Conservation (phyloP, 1,139 yeast genomes). For the Arxiozyma slooffiae region DNA sequence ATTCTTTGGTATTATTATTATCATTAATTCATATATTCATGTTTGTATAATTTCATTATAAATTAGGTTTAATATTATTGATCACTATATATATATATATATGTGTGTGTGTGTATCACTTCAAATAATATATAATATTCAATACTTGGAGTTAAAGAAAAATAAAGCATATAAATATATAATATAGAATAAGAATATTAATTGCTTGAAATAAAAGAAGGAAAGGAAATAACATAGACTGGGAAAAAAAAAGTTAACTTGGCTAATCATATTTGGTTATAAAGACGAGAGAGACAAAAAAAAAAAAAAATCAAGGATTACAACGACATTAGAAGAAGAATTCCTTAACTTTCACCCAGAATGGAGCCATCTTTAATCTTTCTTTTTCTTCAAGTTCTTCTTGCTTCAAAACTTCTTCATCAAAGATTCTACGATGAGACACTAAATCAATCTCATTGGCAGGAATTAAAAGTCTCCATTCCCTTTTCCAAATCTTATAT, state of each 20-base stretch:
- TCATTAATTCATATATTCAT: neutral
- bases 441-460: slow-evolving; percentile 55
- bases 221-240: too few species aligned
- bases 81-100: too few species aligned
- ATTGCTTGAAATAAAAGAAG: neutral
- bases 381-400: slow-evolving; percentile 61
- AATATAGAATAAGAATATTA: neutral
- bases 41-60: too few species aligned
- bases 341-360: slow-evolving; percentile 38
- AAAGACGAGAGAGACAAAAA: too few species aligned
- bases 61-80: too few species aligned
- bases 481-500: slow-evolving; percentile 50
- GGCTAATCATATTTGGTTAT: neutral
- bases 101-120: too few species aligned
- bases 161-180: too few species aligned
- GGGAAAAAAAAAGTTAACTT: neutral
- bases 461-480: slow-evolving; percentile 44
- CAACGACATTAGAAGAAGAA: slow-evolving; percentile 21
- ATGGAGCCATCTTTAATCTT: slow-evolving; percentile 43
- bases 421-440: slow-evolving; percentile 63
- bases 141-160: neutral
- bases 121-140: too few species aligned
- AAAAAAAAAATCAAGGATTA: neutral
- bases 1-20: too few species aligned
- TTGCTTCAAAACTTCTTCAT: slow-evolving; percentile 56